Evolutionary conservation across 192 early-diverging fungal species (phyloP), one percentile per base, ranked within the genome.

Genomic region (Linnemannia schmuckeri): DNA sequence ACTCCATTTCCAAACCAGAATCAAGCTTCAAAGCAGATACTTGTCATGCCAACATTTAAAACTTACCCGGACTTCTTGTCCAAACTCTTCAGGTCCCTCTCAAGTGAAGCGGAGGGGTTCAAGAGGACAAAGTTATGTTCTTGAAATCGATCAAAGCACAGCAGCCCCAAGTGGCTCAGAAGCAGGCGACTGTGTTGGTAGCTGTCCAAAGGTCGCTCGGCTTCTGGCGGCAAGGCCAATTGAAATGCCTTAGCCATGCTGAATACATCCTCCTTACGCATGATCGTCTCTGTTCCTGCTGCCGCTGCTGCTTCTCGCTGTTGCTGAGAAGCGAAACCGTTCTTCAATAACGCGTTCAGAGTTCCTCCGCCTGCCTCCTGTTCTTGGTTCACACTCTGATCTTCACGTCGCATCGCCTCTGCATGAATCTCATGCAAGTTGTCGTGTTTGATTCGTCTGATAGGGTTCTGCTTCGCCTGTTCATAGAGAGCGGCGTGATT

Each of bases 21-120:
- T 18, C 20, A 54, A 74, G 35, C 54, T 68, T 61, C 37, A 37
- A 37, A 41, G 10, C 15, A n/a, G 4, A 30, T 30, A 35, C 46
- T 18, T 40, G n/a, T 52, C 33, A 4, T 38, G 57, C 38, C 38
- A 44, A 22, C 81, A 27, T 22, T 18, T 41, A 52, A 66, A 52
- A 76, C 89, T 76, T 89, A 94, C 94, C 94, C 93, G 82, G 92
- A 93, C 79, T 96, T 97, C 68, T 94, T 92, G 84, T 97, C 97
- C 22, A 97, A 86, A 30, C 94, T 95, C 75, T 93, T 91, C 33
- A 97, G 84, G 79, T 97, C 97, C 30, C 97, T 84, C 72, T 86
- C 90, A 27, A 97, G 83, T 0, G 92, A 87, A 0, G 93, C 82
- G 0, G 93, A 88, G 74, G 96, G 96, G 20, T 91, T 91, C 49